Evolutionary conservation across 2,329 filamentous ascomycete species (phyloP).

Genomic region (Neopestalotiopsis sp.): DNA sequence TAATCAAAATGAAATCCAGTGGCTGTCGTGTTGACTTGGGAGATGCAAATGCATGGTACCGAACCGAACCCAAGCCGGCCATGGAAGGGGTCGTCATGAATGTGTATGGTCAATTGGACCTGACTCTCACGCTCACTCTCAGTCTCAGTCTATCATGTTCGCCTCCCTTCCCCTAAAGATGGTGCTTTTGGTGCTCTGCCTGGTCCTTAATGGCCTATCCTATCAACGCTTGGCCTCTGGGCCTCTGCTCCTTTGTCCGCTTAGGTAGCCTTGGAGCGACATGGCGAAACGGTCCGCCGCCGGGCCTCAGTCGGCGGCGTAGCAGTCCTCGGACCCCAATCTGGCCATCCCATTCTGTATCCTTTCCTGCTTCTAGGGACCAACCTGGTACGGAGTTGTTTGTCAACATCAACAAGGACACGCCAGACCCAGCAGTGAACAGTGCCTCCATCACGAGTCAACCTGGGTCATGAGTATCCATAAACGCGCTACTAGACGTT

Average conservation of each 20-base stretch:
- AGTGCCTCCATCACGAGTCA: slow-evolving; percentile 5
- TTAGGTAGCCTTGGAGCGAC: not conserved
- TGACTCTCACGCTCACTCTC: not conserved
- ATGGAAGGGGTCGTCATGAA: not conserved
- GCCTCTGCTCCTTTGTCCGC: not conserved
- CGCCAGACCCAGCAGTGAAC: not conserved
- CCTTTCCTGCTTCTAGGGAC: not conserved
- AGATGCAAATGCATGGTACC: not conserved
- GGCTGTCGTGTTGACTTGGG: not conserved
- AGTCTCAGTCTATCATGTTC: not conserved
- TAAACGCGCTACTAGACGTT: not conserved
- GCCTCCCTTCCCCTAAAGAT: not conserved
- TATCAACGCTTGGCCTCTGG: not conserved
- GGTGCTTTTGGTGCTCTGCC: not conserved
- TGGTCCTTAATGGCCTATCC: not conserved
- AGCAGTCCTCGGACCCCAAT: slow-evolving; percentile 5
- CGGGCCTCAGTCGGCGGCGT: not conserved
- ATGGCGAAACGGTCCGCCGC: slow-evolving; percentile 8
- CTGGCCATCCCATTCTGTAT: not conserved
- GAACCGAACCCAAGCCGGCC: not conserved
- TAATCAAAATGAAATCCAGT: not conserved
- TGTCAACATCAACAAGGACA: not conserved
- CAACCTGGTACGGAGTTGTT: not conserved
- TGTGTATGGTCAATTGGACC: not conserved
- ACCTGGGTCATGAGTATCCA: not conserved